A percentile compares a stretch with the other conserved stretches of the same genome.
Evolutionary conservation across 305 asterid genomes (phyloP).

Genomic region (Solanum hybrid): DNA sequence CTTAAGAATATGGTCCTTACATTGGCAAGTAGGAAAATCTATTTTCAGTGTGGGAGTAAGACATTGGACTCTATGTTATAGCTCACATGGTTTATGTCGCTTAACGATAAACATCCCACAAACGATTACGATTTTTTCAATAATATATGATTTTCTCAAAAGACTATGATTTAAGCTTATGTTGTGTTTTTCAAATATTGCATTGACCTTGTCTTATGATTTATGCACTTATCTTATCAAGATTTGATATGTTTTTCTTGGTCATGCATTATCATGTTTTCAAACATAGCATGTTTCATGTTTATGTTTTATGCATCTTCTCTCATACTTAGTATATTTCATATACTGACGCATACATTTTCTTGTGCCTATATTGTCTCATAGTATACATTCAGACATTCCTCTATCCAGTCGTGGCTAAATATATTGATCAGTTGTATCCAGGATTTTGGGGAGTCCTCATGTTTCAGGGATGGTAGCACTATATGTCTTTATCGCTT

Average conservation of each 20-base stretch:
- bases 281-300: neutral
- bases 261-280: neutral
- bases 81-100: neutral
- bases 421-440: neutral
- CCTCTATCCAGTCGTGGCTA: neutral
- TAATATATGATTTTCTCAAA: too few relatives aligned
- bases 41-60: neutral
- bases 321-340: neutral
- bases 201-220: neutral
- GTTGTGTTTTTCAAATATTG: neutral
- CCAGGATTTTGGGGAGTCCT: neutral
- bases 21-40: neutral
- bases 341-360: neutral
- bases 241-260: neutral
- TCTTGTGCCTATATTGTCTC: neutral
- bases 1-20: neutral
- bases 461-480: neutral
- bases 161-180: neutral
- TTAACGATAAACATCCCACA: too few relatives aligned
- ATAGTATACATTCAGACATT: neutral
- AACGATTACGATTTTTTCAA: neutral
- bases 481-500: neutral
- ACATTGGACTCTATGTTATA: neutral
- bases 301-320: too few relatives aligned
- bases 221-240: neutral